Base-by-base conservation (phyloP, 148 eudicot species). In the Fagopyrum homotropicum region DNA sequence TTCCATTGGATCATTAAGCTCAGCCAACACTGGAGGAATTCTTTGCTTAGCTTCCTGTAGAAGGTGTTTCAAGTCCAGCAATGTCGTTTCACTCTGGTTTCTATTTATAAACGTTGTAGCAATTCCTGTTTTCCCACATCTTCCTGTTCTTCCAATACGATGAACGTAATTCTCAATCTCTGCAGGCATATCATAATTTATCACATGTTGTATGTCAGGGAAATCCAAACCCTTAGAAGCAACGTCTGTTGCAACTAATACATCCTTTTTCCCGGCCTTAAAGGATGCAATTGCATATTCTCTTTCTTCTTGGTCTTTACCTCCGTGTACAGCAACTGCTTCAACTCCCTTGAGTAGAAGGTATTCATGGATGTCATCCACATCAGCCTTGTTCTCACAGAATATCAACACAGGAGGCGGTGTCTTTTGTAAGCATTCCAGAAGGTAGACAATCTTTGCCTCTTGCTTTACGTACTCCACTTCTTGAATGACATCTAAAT, bases 391-490 rank as follows among this genome's bases (percentile, higher is more conserved):
- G 82, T 89, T 94, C 84, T 94, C 98, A 17, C 98, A 91, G 76
- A 94, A 94, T n/a, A 94, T 83, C 46, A 94, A 19, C 52, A 94
- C 97, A 0, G 96, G 98, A 2, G 98, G 98, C n/a, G 98, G 87
- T 22, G 95, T 94, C 79, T 94, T 94, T 55, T 94, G 96, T 74
- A 94, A 57, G 81, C 98, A 94, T 75, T 94, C 93, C 0, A 94
- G 93, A 72, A 94, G 98, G 84, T 94, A 91, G 9, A 91, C 93
- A 15, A 91, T 85, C 75, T 94, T 94, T 0, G 89, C 98, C 46
- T 94, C 98, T 64, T 94, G 98, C 75, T 94, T 94, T 60, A 94
- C 98, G 11, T 91, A 94, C 75, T 91, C 97, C 7, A 94, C 98
- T 82, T 90, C 98, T 81, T 93, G 97, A 51, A 93, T 93, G 54